Conservation (phyloP, 148 eudicot species). For the Nepenthes mirabilis region DNA sequence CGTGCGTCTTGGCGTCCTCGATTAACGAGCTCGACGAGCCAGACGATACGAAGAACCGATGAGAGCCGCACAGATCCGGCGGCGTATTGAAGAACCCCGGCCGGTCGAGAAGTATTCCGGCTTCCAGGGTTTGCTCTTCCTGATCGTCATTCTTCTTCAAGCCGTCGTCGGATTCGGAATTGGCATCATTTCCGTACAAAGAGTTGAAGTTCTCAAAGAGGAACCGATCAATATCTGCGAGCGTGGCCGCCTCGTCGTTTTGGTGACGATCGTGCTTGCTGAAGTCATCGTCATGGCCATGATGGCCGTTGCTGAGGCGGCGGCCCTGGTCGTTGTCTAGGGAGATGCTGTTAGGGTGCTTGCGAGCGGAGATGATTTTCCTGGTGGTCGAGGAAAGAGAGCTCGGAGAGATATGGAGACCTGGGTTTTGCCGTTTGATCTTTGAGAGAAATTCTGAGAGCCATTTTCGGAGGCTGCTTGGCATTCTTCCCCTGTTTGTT, state of each 20-base stretch:
- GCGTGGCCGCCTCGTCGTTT: conserved; percentile 6
- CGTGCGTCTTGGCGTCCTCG: conserved; percentile 10
- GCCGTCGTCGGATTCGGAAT: background rate
- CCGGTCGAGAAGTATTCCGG: background rate
- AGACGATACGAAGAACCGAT: conserved; percentile 1
- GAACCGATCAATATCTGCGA: conserved; percentile 11
- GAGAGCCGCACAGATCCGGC: background rate
- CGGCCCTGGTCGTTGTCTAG: background rate
- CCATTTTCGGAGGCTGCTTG: conserved; percentile 28
- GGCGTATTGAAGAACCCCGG: background rate
- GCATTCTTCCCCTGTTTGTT: too few species aligned
- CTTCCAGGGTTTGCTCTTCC: background rate
- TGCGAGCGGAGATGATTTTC: conserved; percentile 24
- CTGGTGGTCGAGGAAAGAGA: conserved; percentile 13
- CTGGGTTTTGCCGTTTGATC: conserved; percentile 32
- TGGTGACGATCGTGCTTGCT: background rate
- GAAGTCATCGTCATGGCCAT: background rate
- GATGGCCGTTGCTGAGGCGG: too few species aligned
- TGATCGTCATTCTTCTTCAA: background rate
- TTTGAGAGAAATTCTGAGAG: conserved; percentile 37
- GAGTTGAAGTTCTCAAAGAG: conserved; percentile 9
- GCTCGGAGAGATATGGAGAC: conserved; percentile 7
- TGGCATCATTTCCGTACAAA: background rate
- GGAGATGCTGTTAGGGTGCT: background rate
- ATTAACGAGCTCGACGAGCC: background rate